phyloP scores from a whole-genome alignment of 2,329 filamentous ascomycete genomes.

The Nothophaeocryptopus gaeumannii region DNA sequence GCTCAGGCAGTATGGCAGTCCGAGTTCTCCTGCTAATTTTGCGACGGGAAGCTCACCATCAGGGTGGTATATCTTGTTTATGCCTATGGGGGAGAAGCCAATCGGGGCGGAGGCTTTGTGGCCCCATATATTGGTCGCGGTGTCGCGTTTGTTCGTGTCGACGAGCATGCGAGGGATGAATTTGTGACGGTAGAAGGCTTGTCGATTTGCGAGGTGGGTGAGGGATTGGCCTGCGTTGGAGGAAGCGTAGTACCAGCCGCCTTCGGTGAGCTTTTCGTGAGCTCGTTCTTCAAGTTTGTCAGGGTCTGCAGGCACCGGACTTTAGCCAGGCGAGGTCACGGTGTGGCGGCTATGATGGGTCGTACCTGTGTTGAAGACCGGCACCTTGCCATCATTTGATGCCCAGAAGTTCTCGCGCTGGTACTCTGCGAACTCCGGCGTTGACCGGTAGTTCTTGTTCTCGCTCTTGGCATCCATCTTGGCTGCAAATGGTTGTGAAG shows the following conservation, averaged over 20 bases:
- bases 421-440: conserved; percentile 55
- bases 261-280: conserved; percentile 54
- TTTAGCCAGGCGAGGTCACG: too few relatives aligned
- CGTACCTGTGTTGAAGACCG: conserved; percentile 48
- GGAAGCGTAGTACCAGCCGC: conserved; percentile 59
- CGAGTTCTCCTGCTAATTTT: conserved; percentile 58
- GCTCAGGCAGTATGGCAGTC: conserved; percentile 58
- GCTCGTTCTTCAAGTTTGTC: conserved; percentile 59
- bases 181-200: conserved; percentile 63
- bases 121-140: conserved; percentile 57
- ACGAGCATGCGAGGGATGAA: conserved; percentile 62
- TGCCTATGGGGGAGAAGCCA: conserved; percentile 63
- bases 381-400: conserved; percentile 49
- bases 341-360: neutral
- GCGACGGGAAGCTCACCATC: conserved; percentile 59
- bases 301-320: conserved; percentile 46
- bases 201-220: conserved; percentile 57
- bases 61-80: conserved; percentile 64
- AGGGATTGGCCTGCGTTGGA: conserved; percentile 56
- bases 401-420: conserved; percentile 57
- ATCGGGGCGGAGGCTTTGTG: conserved; percentile 59
- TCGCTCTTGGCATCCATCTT: conserved; percentile 51
- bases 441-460: conserved; percentile 50
- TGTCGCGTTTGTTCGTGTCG: conserved; percentile 60
- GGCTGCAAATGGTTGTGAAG: too few relatives aligned